Conservation (phyloP, 2,329 filamentous ascomycete species). For the Hirsutella minnesotensis region DNA sequence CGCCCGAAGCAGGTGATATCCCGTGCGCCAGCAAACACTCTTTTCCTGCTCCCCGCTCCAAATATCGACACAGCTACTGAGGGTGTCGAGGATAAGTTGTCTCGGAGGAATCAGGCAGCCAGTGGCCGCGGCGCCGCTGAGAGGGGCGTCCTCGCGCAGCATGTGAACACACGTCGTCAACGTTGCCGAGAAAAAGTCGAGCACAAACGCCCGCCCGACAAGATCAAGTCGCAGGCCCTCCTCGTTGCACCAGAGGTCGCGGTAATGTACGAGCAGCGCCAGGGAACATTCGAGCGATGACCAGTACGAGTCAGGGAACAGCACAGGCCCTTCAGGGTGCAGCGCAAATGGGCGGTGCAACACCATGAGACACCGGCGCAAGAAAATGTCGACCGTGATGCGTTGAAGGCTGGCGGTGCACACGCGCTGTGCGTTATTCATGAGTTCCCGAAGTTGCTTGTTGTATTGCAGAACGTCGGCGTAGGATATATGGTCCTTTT, state of each 20-base stretch:
- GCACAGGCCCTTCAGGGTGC: constrained; percentile 17
- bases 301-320: constrained; percentile 24
- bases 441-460: constrained; percentile 18
- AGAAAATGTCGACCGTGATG: constrained; percentile 21
- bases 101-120: constrained; percentile 19
- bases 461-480: constrained; percentile 20
- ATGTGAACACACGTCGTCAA: constrained; percentile 22
- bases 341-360: constrained; percentile 23
- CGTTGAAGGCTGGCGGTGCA: constrained; percentile 18
- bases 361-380: constrained; percentile 22
- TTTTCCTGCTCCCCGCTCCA: constrained; percentile 22
- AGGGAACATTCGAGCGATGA: constrained; percentile 24
- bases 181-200: constrained; percentile 23
- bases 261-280: constrained; percentile 22
- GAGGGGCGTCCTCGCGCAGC: constrained; percentile 20
- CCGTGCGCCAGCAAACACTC: constrained; percentile 22
- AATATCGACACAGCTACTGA: constrained; percentile 21
- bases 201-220: constrained; percentile 20
- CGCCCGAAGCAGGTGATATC: constrained; percentile 17
- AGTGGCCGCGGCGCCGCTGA: constrained; percentile 14
- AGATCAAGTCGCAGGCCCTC: constrained; percentile 14
- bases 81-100: constrained; percentile 22
- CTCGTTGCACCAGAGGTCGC: constrained; percentile 20
- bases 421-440: constrained; percentile 16
- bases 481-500: constrained; percentile 18